Evolutionary conservation across 2,329 filamentous ascomycete species (phyloP).

Genomic region (Scytalidium sp.): DNA sequence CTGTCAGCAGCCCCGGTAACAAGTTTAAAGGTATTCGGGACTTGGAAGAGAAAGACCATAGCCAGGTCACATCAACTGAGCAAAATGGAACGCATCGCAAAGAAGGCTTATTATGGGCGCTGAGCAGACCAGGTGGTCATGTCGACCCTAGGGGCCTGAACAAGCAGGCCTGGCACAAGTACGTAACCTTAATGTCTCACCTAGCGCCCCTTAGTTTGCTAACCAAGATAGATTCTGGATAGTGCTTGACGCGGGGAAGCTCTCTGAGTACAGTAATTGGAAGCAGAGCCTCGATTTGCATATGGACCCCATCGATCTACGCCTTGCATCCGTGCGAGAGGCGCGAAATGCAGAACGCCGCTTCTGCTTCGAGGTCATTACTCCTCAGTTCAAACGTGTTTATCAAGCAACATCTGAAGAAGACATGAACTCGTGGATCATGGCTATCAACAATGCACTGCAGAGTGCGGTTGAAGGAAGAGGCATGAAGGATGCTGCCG

Average conservation of each 20-base stretch:
- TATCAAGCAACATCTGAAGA: slow-evolving; percentile 98
- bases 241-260: slow-evolving; percentile 90
- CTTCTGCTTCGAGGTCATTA: slow-evolving; percentile 98
- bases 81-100: slow-evolving; percentile 71
- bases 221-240: slow-evolving; percentile 80
- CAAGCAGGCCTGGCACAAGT: slow-evolving; percentile 99
- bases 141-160: slow-evolving; percentile 94
- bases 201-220: slow-evolving; percentile 22
- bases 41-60: slow-evolving; percentile 77
- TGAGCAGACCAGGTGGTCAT: slow-evolving; percentile 89
- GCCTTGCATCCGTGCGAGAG: slow-evolving; percentile 95
- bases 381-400: slow-evolving; percentile 90
- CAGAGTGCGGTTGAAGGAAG: slow-evolving; percentile 92
- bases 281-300: slow-evolving; percentile 95
- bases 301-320: slow-evolving; percentile 95
- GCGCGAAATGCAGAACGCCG: slow-evolving; percentile 90
- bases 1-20: slow-evolving; percentile 48
- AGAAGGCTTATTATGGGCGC: slow-evolving; percentile 90
- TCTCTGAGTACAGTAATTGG: slow-evolving; percentile 99
- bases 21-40: slow-evolving; percentile 92
- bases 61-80: slow-evolving; percentile 48
- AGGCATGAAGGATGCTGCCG: slow-evolving; percentile 53
- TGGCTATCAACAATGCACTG: slow-evolving; percentile 92
- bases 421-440: slow-evolving; percentile 96
- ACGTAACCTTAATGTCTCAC: slow-evolving; percentile 36